Conservation (phyloP, 192 early-diverging fungal genomes). For the Allomyces macrogynus region DNA sequence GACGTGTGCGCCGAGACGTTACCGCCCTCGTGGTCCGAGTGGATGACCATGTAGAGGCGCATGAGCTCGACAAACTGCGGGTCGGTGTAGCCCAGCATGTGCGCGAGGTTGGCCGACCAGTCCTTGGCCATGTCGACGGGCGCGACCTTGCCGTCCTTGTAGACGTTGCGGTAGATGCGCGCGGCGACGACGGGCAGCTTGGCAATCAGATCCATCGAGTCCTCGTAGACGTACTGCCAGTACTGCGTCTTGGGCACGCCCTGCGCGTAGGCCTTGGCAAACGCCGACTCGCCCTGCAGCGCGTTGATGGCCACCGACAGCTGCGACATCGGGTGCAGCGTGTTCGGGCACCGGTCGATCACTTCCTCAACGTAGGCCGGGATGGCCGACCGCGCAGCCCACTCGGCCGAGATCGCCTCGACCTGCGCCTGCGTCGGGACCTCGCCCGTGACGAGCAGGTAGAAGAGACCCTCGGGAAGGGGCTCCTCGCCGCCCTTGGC, state of each 20-base stretch:
- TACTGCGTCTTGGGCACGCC: slow-evolving; percentile 87
- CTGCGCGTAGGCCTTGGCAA: slow-evolving; percentile 86
- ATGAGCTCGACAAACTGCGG: slow-evolving; percentile 91
- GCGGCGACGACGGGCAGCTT: slow-evolving; percentile 91
- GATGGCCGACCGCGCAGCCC: slow-evolving; percentile 81
- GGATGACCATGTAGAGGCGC: slow-evolving; percentile 97
- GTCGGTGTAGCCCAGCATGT: slow-evolving; percentile 76
- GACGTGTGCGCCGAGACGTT: slow-evolving; percentile 98
- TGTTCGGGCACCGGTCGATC: slow-evolving; percentile 94
- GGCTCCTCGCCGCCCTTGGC: slow-evolving; percentile 77
- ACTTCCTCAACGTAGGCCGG: slow-evolving; percentile 90
- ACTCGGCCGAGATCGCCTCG: slow-evolving; percentile 74
- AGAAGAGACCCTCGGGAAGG: slow-evolving; percentile 96
- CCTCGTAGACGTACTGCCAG: slow-evolving; percentile 93
- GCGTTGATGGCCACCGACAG: slow-evolving; percentile 91
- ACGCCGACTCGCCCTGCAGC: slow-evolving; percentile 86
- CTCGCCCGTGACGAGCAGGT: slow-evolving; percentile 94
- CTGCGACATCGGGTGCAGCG: slow-evolving; percentile 99
- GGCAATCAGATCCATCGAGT: slow-evolving; percentile 95
- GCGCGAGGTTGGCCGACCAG: slow-evolving; percentile 90
- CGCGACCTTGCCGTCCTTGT: slow-evolving; percentile 83
- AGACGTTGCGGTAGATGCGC: slow-evolving; percentile 98
- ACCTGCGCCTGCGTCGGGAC: slow-evolving; percentile 85
- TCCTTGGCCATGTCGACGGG: slow-evolving; percentile 73
- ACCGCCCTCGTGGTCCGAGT: slow-evolving; percentile 99